phyloP scores from a whole-genome alignment of 2,329 filamentous ascomycete species.

The Mollisia scopiformis region DNA sequence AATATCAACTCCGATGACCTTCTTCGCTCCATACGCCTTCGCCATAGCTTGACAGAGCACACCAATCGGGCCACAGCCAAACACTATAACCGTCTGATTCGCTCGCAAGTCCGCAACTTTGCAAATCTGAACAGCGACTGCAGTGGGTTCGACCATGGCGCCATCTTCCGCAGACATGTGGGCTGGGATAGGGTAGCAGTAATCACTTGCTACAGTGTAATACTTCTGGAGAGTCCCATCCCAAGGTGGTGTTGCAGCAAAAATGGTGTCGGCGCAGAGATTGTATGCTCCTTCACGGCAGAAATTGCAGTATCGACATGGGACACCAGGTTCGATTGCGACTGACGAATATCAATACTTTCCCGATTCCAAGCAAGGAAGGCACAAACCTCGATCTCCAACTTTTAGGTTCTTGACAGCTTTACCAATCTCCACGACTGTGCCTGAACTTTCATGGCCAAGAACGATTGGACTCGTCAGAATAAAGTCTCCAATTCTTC shows the following conservation, averaged over 20 bases:
- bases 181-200: not conserved
- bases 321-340: not conserved
- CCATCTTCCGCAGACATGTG: not conserved
- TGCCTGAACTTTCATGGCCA: not conserved
- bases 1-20: not conserved
- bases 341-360: not conserved
- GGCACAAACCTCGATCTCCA: not conserved
- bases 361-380: not conserved
- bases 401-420: conserved; percentile 1
- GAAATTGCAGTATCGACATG: not conserved
- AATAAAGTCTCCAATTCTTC: conserved; percentile 18
- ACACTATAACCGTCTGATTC: not conserved
- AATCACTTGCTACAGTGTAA: not conserved
- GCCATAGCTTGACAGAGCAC: not conserved
- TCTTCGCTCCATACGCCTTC: not conserved
- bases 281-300: not conserved
- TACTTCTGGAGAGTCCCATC: conserved; percentile 3
- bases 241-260: not conserved
- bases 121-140: conserved; percentile 1
- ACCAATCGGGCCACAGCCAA: conserved; percentile 1
- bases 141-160: not conserved
- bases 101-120: not conserved
- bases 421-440: not conserved
- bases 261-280: not conserved
- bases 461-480: not conserved